Evolutionary conservation across 1,284 basidiomycete species (phyloP).

Genomic region (Trichosporon asahii): DNA sequence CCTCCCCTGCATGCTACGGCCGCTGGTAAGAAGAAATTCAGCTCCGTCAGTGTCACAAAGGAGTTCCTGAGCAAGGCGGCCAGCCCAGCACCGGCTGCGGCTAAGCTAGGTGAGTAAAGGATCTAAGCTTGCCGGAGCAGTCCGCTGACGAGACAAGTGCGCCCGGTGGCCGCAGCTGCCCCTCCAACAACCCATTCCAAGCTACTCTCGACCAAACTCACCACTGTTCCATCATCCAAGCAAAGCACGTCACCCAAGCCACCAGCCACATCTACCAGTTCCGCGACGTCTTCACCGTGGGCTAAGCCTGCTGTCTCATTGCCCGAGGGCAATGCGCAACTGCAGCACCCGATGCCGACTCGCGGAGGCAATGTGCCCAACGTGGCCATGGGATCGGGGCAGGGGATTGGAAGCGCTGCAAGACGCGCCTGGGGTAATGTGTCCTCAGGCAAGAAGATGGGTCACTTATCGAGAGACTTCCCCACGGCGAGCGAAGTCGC

Average conservation of each 20-base stretch:
- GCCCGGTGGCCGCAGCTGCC: constrained; percentile 51
- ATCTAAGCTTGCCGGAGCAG: not conserved
- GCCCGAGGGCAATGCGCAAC: constrained; percentile 16
- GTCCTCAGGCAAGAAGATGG: constrained; percentile 9
- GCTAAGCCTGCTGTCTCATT: constrained; percentile 39
- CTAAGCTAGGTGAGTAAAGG: constrained; percentile 19
- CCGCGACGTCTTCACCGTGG: constrained; percentile 43
- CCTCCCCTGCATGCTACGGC: constrained; percentile 35
- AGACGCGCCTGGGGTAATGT: constrained; percentile 28
- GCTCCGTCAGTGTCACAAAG: constrained; percentile 83
- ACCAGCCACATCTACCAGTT: constrained; percentile 24
- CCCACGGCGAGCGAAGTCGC: constrained; percentile 90
- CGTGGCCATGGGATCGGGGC: constrained; percentile 36
- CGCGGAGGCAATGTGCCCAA: constrained; percentile 22
- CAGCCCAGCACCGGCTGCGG: constrained; percentile 34
- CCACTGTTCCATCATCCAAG: constrained; percentile 20
- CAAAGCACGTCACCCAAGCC: constrained; percentile 36
- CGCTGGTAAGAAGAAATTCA: constrained; percentile 77
- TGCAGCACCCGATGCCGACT: constrained; percentile 38
- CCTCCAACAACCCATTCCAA: constrained; percentile 57
- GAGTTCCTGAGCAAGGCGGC: constrained; percentile 83
- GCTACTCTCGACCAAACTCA: constrained; percentile 51
- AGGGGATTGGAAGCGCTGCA: constrained; percentile 27
- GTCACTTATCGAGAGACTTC: constrained; percentile 55
- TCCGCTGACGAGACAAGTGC: constrained; percentile 32